Evolutionary conservation across 179 eudicot genomes (phyloP).

Genomic region (Patellifolia procumbens): DNA sequence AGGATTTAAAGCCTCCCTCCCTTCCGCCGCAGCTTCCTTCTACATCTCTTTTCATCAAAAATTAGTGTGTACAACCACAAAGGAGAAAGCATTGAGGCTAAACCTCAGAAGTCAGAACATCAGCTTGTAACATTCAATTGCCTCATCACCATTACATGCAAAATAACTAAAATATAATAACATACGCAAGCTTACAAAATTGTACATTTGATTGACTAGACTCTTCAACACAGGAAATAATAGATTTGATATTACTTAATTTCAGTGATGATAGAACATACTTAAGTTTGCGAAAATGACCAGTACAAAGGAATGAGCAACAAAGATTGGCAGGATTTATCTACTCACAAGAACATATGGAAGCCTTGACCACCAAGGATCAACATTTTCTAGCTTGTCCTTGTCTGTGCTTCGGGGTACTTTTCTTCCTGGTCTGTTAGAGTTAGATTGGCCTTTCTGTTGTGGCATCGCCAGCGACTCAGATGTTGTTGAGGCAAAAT

Average conservation of each 20-base stretch:
- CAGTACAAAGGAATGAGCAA: conserved; percentile 1
- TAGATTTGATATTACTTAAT: background rate
- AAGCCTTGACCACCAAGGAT: conserved; percentile 78
- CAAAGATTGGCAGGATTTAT: background rate
- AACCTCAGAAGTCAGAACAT: background rate
- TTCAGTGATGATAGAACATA: background rate
- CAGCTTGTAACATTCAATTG: background rate
- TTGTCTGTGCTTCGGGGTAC: conserved; percentile 21
- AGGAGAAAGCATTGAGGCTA: background rate
- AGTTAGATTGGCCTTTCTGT: conserved; percentile 20
- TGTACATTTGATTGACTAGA: background rate
- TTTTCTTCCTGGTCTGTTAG: conserved; percentile 31
- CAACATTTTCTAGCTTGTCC: conserved; percentile 23
- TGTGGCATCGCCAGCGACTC: conserved; percentile 13
- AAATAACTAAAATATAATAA: background rate
- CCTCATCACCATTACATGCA: background rate
- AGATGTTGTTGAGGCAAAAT: conserved; percentile 15
- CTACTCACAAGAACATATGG: conserved; percentile 80
- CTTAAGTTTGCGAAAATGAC: background rate
- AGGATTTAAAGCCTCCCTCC: conserved; percentile 1
- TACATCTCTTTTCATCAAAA: background rate
- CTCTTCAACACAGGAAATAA: background rate
- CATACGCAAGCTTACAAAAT: background rate
- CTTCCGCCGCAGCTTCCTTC: background rate
- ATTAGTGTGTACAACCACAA: background rate